Base-by-base conservation (phyloP, 202 grass and related monocot species). In the Bolboschoenoplectus hybrid region DNA sequence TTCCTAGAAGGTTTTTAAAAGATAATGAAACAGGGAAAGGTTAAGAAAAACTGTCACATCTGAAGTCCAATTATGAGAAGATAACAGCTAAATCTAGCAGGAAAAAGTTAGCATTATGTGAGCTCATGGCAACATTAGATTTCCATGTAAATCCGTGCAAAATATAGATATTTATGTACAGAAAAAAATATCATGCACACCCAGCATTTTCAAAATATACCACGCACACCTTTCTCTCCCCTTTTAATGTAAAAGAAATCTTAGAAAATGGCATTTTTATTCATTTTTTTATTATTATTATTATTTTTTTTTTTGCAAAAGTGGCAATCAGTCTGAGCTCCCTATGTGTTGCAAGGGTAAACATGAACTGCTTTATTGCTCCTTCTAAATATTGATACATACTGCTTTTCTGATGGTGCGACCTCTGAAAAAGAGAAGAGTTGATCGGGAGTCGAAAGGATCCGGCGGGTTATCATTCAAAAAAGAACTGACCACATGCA, bases 371-470 rank as follows among this genome's bases (percentile, higher is more conserved):
- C 20, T 20, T 16, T 36, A 14, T 9, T 75, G 32, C 5, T 6
- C 72, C 11, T 9, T 4, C 74, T 86, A 36, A 87, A 83, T 36
- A 88, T 73, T 12, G 80, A 58, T 89, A 75, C 91, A 82, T 98
- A 96, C 96, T 86, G 91, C 96, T 96, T 98, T 98, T 89, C 96
- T 94, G 81, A 94, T 90, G 34, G 91, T 96, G 83, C 89, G 93
- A 32, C 96, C 96, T 87, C 91, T 89, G 80, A 98, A 98, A 91
- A 94, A 98, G 87, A 98, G 91, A 68, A 98, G 86, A 57, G 93
- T 98, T 85, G 82, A 71, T 60, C 93, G 90, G 73, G 89, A 89
- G 19, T 92, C 90, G 89, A 91, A 98, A 79, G 91, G 91, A 77
- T 94, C 89, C 67, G 82, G 82, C 73, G 82, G 82, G 75, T 91